Evolutionary conservation across 176 grass and related monocot species (phyloP), one percentile per base, ranked within the genome.

Genomic region (Eremochloa ophiuroides): DNA sequence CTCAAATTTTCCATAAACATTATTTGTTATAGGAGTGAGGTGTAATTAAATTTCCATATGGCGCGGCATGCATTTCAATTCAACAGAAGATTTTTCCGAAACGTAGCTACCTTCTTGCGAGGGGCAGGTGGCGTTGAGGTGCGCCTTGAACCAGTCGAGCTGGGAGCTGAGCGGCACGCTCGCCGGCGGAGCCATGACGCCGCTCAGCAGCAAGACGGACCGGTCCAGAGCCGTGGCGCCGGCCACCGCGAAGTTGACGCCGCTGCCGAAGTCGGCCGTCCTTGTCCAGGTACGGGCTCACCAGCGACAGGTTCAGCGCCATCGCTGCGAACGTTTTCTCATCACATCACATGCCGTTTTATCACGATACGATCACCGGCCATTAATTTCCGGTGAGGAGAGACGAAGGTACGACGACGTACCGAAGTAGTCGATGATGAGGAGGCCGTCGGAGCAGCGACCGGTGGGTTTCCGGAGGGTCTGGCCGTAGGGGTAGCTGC

Each of bases 361-460:
- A n/a, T n/a, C n/a, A n/a, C n/a, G n/a, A n/a, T n/a, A n/a, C n/a
- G n/a, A n/a, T n/a, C 47, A 51, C 47, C 5, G 47, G 47, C 16
- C 6, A n/a, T n/a, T n/a, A n/a, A n/a, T n/a, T n/a, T n/a, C n/a
- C n/a, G n/a, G n/a, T n/a, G n/a, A n/a, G n/a, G n/a, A n/a, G n/a
- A 50, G 2, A 1, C 29, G 29, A 26, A 20, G 7, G 18, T 22
- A 7, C 3, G 20, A 23, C 8, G 8, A 2, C 62, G 37, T 59
- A 98, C 95, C 95, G 6, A 98, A 83, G 88, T 90, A 98, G 75
- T 98, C 95, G 35, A 98, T 89, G 87, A 98, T 91, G 78, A 98
- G 92, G 78, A 98, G 92, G 60, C 95, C 95, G 15, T 98, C 95
- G 66, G 95, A 98, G 86, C 95, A 98, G 9, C 95, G 95, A 31